Percentiles rank a stretch among this genome's conserved stretches.
Conservation (phyloP, 495 filamentous ascomycete species). For the Sphaerosporella brunnea region DNA sequence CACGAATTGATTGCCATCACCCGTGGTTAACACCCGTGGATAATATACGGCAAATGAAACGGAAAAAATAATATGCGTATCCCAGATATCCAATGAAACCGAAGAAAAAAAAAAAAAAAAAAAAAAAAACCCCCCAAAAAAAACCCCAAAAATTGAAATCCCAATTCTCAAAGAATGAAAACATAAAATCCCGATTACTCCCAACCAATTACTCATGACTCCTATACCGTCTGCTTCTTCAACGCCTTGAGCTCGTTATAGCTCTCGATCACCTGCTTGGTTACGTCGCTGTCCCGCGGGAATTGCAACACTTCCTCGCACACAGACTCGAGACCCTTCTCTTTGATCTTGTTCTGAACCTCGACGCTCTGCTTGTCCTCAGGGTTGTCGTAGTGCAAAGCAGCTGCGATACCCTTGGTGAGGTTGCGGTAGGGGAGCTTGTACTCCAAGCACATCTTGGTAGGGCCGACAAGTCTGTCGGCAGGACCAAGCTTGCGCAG, state of each 20-base stretch:
- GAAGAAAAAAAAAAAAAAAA: too few relatives aligned
- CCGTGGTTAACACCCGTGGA: too few relatives aligned
- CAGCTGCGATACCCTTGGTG: slow-evolving; percentile 20
- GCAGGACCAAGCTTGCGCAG: slow-evolving; percentile 79
- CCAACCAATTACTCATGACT: too few relatives aligned
- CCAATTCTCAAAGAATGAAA: neutral
- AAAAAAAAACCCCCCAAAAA: too few relatives aligned
- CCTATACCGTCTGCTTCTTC: too few relatives aligned
- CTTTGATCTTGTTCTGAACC: slow-evolving; percentile 12
- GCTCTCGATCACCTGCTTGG: slow-evolving; percentile 13
- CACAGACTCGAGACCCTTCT: slow-evolving; percentile 13
- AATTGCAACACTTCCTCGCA: slow-evolving; percentile 19
- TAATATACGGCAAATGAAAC: too few relatives aligned
- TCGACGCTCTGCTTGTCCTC: slow-evolving; percentile 22
- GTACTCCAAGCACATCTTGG: slow-evolving; percentile 20
- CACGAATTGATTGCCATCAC: too few relatives aligned
- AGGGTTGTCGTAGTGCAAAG: slow-evolving; percentile 20
- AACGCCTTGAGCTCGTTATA: slow-evolving; percentile 20
- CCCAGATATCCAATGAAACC: too few relatives aligned
- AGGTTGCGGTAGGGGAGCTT: slow-evolving; percentile 20
- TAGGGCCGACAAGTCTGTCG: slow-evolving; percentile 84
- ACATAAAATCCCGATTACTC: neutral
- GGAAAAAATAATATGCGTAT: too few relatives aligned
- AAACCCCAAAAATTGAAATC: neutral
- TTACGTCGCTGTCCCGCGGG: slow-evolving; percentile 10